Base-by-base conservation (phyloP, 2,329 filamentous ascomycete genomes). In the Trichoderma simmonsii region DNA sequence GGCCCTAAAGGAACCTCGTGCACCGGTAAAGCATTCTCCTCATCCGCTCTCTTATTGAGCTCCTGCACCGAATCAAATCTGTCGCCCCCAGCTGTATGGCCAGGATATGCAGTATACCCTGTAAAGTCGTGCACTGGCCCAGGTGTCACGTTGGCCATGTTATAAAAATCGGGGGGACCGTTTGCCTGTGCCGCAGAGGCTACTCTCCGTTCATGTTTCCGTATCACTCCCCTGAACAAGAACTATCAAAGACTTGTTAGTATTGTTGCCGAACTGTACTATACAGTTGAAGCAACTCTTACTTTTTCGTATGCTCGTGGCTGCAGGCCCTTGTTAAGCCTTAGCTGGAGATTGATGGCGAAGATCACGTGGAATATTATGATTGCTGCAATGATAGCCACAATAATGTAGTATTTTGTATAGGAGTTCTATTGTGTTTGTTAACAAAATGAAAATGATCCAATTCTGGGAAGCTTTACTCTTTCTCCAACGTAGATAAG, bases 291-390 rank as follows among this genome's bases (percentile, higher is more conserved):
- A 8, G 36, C 14, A n/a, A 15, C 2, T 15, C 87, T 39, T 85
- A 91, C 90, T 77, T 90, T 84, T 81, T 96, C 92, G 78, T 95
- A 95, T 73, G 81, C 82, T 43, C 94, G 81, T 18, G 92, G 91
- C 21, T 85, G 83, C 48, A 90, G 83, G 1, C 92, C 92, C 79
- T 90, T 91, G 73, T 83, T 85, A 74, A 95, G 84, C 61, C 93
- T 86, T 60, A 82, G 82, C 79, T 88, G 88, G 60, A 92, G 93
- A 81, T 88, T 85, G 69, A 93, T 75, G 77, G 94, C 84, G 85
- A 90, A 93, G 56, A 85, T 76, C 67, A 89, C 7, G 3, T 43
- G 79, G 2, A 51, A 77, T 93, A 81, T 73, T 89, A 86, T 72
- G 76, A 95, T 79, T 73, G 84, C 82, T 73, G 88, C 86, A 77